Evolutionary conservation across 2,329 filamentous ascomycete genomes (phyloP).

Genomic region (Emmonsiellopsis sp.): DNA sequence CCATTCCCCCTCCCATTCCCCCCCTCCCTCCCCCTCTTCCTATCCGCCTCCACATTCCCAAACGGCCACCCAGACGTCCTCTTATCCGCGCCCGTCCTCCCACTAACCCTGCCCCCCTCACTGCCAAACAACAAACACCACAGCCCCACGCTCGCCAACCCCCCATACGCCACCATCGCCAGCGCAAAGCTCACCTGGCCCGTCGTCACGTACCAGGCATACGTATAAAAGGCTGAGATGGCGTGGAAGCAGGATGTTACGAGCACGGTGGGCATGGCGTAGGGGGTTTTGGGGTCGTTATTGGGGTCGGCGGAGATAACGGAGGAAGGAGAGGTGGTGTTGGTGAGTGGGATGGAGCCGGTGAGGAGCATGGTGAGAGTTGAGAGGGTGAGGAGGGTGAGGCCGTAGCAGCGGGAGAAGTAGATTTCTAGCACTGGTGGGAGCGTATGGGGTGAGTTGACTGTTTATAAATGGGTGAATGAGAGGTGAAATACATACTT

Average conservation of each 20-base stretch:
- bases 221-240: constrained; percentile 55
- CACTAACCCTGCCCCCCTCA: constrained; percentile 48
- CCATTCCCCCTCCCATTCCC: too few species aligned
- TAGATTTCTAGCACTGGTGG: constrained; percentile 56
- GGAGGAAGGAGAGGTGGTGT: constrained; percentile 30
- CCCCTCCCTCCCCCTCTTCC: constrained; percentile 39
- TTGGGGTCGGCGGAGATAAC: constrained; percentile 35
- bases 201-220: constrained; percentile 53
- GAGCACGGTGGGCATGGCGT: constrained; percentile 56
- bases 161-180: constrained; percentile 49
- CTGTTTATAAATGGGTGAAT: background rate
- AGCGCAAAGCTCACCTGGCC: constrained; percentile 52
- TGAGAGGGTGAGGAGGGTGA: constrained; percentile 57
- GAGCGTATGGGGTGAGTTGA: background rate
- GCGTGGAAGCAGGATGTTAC: constrained; percentile 60
- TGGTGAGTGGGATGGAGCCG: constrained; percentile 56
- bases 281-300: constrained; percentile 48
- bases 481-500: constrained; percentile 28
- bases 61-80: constrained; percentile 59
- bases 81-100: constrained; percentile 59
- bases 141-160: constrained; percentile 53
- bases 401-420: constrained; percentile 61
- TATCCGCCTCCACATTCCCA: constrained; percentile 49
- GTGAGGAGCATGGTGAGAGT: constrained; percentile 59
- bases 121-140: constrained; percentile 57